phyloP scores from a whole-genome alignment of 2,329 filamentous ascomycete species.

The Emydomyces testavorans region DNA sequence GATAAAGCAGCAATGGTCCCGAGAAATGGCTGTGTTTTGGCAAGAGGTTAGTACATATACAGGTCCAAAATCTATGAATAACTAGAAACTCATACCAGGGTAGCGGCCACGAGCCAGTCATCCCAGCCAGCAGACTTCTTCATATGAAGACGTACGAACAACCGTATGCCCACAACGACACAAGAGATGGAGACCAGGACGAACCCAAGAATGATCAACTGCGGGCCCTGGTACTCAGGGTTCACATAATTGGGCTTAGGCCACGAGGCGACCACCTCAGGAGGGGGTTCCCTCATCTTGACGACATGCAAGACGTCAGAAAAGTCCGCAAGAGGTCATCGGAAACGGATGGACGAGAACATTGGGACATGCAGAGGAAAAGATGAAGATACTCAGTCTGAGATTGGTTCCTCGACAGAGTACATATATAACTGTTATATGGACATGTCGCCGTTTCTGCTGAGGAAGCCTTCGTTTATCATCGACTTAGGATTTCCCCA shows the following conservation, averaged over 20 bases:
- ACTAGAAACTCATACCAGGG: constrained; percentile 12
- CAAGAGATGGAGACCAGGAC: constrained; percentile 19
- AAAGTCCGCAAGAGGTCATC: too few relatives aligned
- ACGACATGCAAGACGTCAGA: background rate
- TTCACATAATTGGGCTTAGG: constrained; percentile 25
- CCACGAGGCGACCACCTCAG: constrained; percentile 18
- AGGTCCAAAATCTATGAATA: background rate
- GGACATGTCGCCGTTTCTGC: too few relatives aligned
- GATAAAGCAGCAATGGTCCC: constrained; percentile 10
- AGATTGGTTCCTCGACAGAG: too few relatives aligned
- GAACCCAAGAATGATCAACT: constrained; percentile 20
- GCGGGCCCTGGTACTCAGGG: constrained; percentile 21
- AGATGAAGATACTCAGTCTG: too few relatives aligned
- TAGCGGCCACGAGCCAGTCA: constrained; percentile 18
- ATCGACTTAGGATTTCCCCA: too few relatives aligned
- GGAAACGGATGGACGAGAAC: too few relatives aligned
- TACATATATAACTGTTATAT: too few relatives aligned
- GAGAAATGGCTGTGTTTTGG: constrained; percentile 13
- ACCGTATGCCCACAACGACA: constrained; percentile 18
- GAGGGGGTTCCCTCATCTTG: constrained; percentile 17
- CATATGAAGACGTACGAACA: constrained; percentile 17
- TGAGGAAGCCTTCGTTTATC: too few relatives aligned
- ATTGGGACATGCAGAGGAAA: too few relatives aligned
- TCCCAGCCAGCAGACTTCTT: constrained; percentile 16
- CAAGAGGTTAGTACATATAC: background rate